phyloP scores from a whole-genome alignment of 148 eudicot species.

The Fagopyrum tataricum region DNA sequence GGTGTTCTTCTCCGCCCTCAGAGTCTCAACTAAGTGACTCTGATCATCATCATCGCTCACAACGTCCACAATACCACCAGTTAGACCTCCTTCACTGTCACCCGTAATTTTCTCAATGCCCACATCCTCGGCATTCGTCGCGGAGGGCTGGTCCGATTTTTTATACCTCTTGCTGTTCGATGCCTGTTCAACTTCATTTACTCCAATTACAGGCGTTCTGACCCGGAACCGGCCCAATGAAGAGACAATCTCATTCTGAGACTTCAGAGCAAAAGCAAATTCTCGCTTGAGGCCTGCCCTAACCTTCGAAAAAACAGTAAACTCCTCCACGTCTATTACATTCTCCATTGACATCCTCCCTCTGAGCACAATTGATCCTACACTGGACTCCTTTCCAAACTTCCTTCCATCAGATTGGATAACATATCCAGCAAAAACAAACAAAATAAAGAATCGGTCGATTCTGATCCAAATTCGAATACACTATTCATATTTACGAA shows the following conservation, averaged over 20 bases:
- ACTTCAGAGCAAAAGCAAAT: constrained; percentile 38
- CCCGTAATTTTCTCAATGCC: neutral
- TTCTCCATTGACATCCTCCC: no score
- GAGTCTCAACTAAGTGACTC: neutral
- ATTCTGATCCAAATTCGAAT: no score
- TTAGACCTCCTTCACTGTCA: neutral
- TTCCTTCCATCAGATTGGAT: no score
- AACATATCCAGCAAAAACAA: no score
- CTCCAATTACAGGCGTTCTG: constrained; percentile 20
- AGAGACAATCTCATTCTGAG: constrained; percentile 36
- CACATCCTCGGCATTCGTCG: neutral
- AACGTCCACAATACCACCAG: neutral
- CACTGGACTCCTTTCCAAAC: no score
- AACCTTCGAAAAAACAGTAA: neutral
- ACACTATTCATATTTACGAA: no score
- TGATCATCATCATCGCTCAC: neutral
- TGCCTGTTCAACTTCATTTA: neutral
- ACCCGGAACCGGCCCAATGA: constrained; percentile 35
- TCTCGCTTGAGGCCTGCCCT: constrained; percentile 31
- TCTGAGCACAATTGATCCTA: no score
- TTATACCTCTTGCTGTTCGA: constrained; percentile 14
- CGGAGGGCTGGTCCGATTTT: neutral
- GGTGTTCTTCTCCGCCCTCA: neutral
- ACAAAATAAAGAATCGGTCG: no score
- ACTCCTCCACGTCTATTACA: no score